Conservation (phyloP, 2,329 filamentous ascomycete genomes). For the Hymenoscyphus repandus region DNA sequence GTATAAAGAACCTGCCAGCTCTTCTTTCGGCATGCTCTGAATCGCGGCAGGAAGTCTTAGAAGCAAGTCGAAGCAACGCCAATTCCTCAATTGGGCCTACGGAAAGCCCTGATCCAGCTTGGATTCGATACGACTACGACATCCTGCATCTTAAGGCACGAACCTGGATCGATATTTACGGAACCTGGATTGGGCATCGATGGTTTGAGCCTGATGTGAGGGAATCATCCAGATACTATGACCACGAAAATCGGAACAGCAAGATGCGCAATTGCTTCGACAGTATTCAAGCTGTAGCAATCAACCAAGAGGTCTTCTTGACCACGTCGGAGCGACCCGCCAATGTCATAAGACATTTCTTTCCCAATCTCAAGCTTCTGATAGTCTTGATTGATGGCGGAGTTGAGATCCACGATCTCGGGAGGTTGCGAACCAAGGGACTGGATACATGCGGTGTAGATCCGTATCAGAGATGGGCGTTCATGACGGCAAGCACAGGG, state of each 20-base stretch:
- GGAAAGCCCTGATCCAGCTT: background rate
- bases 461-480: slow-evolving; percentile 3
- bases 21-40: slow-evolving; percentile 8
- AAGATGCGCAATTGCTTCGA: slow-evolving; percentile 7
- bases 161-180: background rate
- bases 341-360: slow-evolving; percentile 1
- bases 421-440: background rate
- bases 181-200: background rate
- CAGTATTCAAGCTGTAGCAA: slow-evolving; percentile 5
- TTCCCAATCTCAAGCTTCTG: slow-evolving; percentile 9
- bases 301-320: slow-evolving; percentile 7
- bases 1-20: slow-evolving; percentile 4
- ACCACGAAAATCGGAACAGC: background rate
- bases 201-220: slow-evolving; percentile 6
- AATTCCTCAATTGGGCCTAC: background rate
- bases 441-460: slow-evolving; percentile 1
- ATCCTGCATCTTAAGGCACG: slow-evolving; percentile 9
- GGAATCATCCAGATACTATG: background rate
- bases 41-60: slow-evolving; percentile 9
- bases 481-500: slow-evolving; percentile 8
- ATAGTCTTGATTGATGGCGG: slow-evolving; percentile 9
- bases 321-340: background rate
- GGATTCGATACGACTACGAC: slow-evolving; percentile 11
- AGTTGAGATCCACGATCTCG: slow-evolving; percentile 1
- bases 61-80: background rate